Evolutionary conservation across 345 rosid genomes (phyloP).

Genomic region (Ceriops decandra): DNA sequence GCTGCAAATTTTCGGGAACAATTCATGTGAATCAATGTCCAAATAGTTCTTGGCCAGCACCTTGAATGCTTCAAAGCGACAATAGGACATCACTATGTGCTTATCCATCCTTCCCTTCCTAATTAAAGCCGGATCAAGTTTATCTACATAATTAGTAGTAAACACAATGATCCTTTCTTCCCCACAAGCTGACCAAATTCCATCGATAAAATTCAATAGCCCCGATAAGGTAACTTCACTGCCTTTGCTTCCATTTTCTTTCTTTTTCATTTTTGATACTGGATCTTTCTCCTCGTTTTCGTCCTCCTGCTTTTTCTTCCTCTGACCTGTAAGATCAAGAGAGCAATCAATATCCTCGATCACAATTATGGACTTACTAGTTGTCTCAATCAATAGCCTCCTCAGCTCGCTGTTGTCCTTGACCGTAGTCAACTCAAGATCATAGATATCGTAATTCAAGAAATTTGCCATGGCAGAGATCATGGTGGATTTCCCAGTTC

Average conservation of each 20-base stretch:
- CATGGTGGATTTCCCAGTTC: no score
- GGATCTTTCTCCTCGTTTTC: conserved; percentile 1
- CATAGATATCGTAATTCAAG: not conserved
- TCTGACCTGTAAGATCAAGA: conserved; percentile 16
- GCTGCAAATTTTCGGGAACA: no score
- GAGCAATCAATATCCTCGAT: conserved; percentile 25
- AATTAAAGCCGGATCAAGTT: no score
- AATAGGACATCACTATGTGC: no score
- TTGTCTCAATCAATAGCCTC: conserved; percentile 13
- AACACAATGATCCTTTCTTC: no score
- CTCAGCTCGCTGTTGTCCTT: not conserved
- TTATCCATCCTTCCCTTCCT: no score
- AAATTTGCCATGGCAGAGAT: no score
- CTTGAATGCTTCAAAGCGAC: no score
- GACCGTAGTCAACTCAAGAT: conserved; percentile 11
- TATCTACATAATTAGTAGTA: no score
- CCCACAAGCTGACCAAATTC: no score
- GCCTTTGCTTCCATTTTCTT: conserved; percentile 1
- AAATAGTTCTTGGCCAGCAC: no score
- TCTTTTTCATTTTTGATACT: conserved; percentile 14
- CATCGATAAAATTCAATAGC: no score
- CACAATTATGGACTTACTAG: conserved; percentile 11
- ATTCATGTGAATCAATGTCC: not conserved
- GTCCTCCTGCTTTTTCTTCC: not conserved
- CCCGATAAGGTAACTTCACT: conserved; percentile 30